Evolutionary conservation across 2,329 filamentous ascomycete species (phyloP).

Genomic region (Fusarium oxysporum): DNA sequence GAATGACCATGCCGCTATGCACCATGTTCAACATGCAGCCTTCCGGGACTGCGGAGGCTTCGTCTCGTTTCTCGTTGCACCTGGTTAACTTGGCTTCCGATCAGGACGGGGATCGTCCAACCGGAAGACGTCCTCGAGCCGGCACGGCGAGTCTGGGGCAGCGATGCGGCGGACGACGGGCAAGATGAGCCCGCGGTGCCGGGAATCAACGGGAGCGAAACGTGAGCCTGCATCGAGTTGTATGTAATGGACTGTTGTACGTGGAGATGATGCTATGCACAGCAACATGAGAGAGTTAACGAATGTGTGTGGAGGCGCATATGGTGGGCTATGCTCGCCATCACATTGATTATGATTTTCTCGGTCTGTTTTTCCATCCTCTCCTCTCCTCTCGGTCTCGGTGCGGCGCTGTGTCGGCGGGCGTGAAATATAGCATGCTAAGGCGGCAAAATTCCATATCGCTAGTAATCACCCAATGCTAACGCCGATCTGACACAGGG

Average conservation of each 20-base stretch:
- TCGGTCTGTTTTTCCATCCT: slow-evolving; percentile 4
- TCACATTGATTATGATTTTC: neutral
- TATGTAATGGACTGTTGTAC: slow-evolving; percentile 19
- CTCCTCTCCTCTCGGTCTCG: slow-evolving; percentile 29
- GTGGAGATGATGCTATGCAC: slow-evolving; percentile 21
- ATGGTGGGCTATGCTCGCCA: slow-evolving; percentile 10
- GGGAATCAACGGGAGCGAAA: slow-evolving; percentile 42
- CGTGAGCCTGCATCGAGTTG: slow-evolving; percentile 2
- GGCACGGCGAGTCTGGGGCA: slow-evolving; percentile 32
- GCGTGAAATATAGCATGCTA: slow-evolving; percentile 29
- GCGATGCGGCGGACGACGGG: slow-evolving; percentile 29
- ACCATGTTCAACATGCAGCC: slow-evolving; percentile 29
- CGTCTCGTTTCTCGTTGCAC: slow-evolving; percentile 15
- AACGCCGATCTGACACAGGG: neutral
- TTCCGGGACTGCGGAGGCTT: slow-evolving; percentile 36
- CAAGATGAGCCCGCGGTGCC: slow-evolving; percentile 34
- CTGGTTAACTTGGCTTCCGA: slow-evolving; percentile 35
- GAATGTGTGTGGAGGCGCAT: slow-evolving; percentile 11
- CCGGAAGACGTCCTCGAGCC: slow-evolving; percentile 40
- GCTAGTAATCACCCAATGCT: slow-evolving; percentile 3
- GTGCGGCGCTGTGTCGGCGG: slow-evolving; percentile 38
- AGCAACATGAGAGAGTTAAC: neutral
- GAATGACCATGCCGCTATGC: slow-evolving; percentile 4
- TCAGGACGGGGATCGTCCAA: slow-evolving; percentile 38
- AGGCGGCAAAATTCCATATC: slow-evolving; percentile 24